Conservation (phyloP, 176 grass and related monocot species). For the Poa annua region DNA sequence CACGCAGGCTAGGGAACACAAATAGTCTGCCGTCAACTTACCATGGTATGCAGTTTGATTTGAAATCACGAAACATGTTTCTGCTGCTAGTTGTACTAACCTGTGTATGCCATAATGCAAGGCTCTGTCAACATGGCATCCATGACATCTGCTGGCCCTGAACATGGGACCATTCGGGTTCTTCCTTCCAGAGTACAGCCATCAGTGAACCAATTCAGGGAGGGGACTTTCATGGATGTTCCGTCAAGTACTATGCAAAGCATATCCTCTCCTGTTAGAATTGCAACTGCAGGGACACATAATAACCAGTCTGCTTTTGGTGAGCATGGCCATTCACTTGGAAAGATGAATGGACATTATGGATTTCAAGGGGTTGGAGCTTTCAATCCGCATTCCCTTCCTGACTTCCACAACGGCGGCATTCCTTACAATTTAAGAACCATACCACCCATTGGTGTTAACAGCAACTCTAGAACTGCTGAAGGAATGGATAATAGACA, state of each 20-base stretch:
- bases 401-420: constrained; percentile 62
- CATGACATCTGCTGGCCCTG: constrained; percentile 50
- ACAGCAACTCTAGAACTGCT: constrained; percentile 55
- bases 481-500: constrained; percentile 58
- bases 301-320: constrained; percentile 38
- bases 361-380: constrained; percentile 55
- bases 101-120: constrained; percentile 42
- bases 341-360: constrained; percentile 56
- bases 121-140: constrained; percentile 37
- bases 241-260: constrained; percentile 23
- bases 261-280: constrained; percentile 64
- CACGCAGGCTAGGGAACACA: constrained; percentile 57
- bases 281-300: constrained; percentile 45
- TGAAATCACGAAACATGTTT: constrained; percentile 26
- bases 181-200: constrained; percentile 52
- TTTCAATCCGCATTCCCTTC: constrained; percentile 79
- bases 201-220: constrained; percentile 58
- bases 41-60: constrained; percentile 65
- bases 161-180: constrained; percentile 59
- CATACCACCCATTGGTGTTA: constrained; percentile 55
- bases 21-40: constrained; percentile 52
- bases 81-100: constrained; percentile 39
- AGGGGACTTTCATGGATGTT: constrained; percentile 42
- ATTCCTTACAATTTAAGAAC: constrained; percentile 56
- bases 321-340: constrained; percentile 62